Base-by-base conservation (phyloP, 1,284 basidiomycete genomes). In the Peniophora sp. region DNA sequence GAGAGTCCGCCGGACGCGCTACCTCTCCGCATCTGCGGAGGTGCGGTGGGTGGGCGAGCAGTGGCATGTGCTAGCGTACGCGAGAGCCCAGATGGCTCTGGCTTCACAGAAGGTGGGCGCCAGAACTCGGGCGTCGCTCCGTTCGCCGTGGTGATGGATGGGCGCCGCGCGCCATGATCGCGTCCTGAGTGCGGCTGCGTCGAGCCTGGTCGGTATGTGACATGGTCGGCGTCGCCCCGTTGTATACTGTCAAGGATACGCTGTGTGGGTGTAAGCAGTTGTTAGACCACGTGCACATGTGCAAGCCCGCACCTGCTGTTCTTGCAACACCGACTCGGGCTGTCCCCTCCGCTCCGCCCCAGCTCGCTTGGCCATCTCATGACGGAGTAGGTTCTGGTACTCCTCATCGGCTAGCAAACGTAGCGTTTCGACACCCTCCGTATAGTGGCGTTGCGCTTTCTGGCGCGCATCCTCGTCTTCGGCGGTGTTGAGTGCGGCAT, bases 391-490 rank as follows among this genome's bases (percentile, higher is more conserved):
- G 39, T 23, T 18, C 20, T 10, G 35, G 11, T 18, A 44, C 3
- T 35, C 23, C 44, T 44, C 35, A 22, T 20, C 20, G 20, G 43
- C 36, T 3, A 15, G 18, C 11, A 34, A 20, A 9, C 24, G 47
- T 22, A 47, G 34, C 24, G 36, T 23, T 10, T 22, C 23, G 18
- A 39, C 22, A 22, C 18, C 39, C 34, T 41, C 43, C n/a, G 52
- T 27, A 24, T 47, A 58, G 3, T 53, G 39, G 3, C 8, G 36
- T 5, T 17, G 12, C 3, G 57, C 49, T 20, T 47, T 41, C 15
- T 48, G 49, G 10, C 51, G 49, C 24, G 18, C 24, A 3, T 27
- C 43, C 14, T 57, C 51, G n/a, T 47, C 22, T 8, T 34, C n/a
- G 17, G 43, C 23, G 17, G 20, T 8, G 20, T 9, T 24, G 20